phyloP scores from a whole-genome alignment of 306 rosid species.

The Pachyrhizus erosus region DNA sequence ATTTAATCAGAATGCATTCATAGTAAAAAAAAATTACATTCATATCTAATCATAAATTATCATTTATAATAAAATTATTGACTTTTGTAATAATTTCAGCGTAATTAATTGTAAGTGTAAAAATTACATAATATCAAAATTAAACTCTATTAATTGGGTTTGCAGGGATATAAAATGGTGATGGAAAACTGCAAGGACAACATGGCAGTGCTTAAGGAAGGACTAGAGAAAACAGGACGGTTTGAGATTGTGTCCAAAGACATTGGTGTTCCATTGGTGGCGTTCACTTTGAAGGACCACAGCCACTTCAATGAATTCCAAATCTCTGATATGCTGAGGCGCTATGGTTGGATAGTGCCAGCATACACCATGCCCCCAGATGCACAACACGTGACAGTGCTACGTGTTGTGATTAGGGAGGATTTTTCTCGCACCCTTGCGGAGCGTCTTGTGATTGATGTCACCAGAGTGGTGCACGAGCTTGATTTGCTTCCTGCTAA shows the following conservation, averaged over 20 bases:
- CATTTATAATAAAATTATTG: too few species aligned
- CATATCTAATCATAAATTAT: too few species aligned
- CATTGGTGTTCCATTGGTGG: slow-evolving; percentile 85
- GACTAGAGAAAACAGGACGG: slow-evolving; percentile 63
- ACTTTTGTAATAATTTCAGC: too few species aligned
- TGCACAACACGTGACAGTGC: slow-evolving; percentile 81
- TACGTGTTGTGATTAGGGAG: slow-evolving; percentile 84
- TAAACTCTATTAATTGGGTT: slow-evolving; percentile 9
- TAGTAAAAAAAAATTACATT: too few species aligned
- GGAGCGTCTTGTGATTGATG: slow-evolving; percentile 74
- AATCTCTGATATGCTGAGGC: slow-evolving; percentile 71
- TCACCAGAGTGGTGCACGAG: slow-evolving; percentile 70
- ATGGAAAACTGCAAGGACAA: slow-evolving; percentile 90
- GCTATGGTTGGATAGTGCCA: slow-evolving; percentile 91
- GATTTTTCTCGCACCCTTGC: slow-evolving; percentile 87
- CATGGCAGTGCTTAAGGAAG: slow-evolving; percentile 82
- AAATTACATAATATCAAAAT: too few species aligned
- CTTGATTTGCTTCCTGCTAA: slow-evolving; percentile 68
- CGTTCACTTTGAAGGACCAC: slow-evolving; percentile 74
- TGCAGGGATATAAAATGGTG: slow-evolving; percentile 75
- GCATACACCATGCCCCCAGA: slow-evolving; percentile 96
- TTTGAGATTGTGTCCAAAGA: slow-evolving; percentile 82
- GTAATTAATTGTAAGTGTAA: too few species aligned
- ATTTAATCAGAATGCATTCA: background rate
- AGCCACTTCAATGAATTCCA: slow-evolving; percentile 68